A percentile compares a stretch with the other conserved stretches of the same genome.
phyloP scores from a whole-genome alignment of 2,329 filamentous ascomycete species.

The Juglanconis juglandina region DNA sequence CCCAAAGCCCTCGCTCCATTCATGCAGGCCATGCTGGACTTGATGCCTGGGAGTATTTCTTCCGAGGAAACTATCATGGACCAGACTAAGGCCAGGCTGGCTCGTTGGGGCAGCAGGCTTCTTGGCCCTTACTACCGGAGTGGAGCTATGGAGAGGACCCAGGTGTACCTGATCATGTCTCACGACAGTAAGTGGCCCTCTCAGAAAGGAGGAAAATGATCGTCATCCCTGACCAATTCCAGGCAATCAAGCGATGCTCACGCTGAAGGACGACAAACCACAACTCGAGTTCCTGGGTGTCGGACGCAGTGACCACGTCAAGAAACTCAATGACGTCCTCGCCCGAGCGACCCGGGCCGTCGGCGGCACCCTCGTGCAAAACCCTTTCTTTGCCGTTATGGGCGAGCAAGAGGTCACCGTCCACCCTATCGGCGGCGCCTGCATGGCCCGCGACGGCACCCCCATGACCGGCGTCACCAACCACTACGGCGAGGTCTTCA shows the following conservation, averaged over 20 bases:
- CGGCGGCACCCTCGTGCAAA: conserved; percentile 58
- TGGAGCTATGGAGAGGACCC: conserved; percentile 57
- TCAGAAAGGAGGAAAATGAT: neutral
- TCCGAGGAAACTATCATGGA: conserved; percentile 37
- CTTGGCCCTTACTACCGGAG: conserved; percentile 55
- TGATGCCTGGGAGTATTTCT: conserved; percentile 45
- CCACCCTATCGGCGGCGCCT: conserved; percentile 64
- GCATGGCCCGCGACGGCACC: conserved; percentile 58
- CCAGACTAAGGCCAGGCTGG: conserved; percentile 43
- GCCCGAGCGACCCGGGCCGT: conserved; percentile 53
- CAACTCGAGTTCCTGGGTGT: conserved; percentile 59
- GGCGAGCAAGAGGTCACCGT: conserved; percentile 60
- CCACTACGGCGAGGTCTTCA: conserved; percentile 59
- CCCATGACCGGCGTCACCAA: conserved; percentile 57
- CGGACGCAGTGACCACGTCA: conserved; percentile 52
- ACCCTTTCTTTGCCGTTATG: conserved; percentile 55
- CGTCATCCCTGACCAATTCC: neutral
- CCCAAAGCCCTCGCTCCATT: conserved; percentile 54
- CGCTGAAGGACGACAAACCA: conserved; percentile 57
- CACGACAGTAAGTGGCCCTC: conserved; percentile 50
- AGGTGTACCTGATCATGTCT: conserved; percentile 64
- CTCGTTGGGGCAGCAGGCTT: conserved; percentile 49
- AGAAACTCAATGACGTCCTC: conserved; percentile 49
- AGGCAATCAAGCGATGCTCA: conserved; percentile 58
- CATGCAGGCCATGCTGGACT: conserved; percentile 54